Base-by-base conservation (phyloP, 129 eudicot genomes). In the Logfia minima region DNA sequence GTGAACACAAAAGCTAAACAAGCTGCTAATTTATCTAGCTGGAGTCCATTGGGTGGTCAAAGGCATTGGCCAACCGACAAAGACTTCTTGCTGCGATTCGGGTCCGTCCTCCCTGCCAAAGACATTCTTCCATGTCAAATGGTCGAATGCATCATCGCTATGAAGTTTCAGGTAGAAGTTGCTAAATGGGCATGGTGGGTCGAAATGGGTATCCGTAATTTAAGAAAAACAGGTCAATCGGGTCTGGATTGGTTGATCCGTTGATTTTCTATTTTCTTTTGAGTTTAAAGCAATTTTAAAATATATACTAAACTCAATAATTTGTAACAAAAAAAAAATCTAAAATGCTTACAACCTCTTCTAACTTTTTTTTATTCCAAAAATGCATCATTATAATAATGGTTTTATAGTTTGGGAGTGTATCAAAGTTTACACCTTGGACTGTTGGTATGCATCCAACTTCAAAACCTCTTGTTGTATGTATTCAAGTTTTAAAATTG, bases 31-130 rank as follows among this genome's bases (percentile, higher is more conserved):
- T 65, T 94, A 22, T 94, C 98, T 3, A 94, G 98, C 58, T 91
- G 91, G 96, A 83, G 86, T 55, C 88, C 97, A 5, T 83, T 91
- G 41, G 86, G 90, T 14, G 98, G 97, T 63, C 97, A 94, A 73
- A 83, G 98, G 39, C 98, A 94, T 63, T 94, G 97, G 97, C 98
- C 98, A 4, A 89, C 92, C 0, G 96, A 94, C 64, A 87, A 83
- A 67, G 98, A 94, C 71, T 94, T 94, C 80, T 67, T 91, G 74
- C 81, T 91, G 23, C 86, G 96, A 1, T 94, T 94, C 48, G 98
- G 98, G 19, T 91, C 98, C 0, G 73, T 94, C 79, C 93, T 94
- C 17, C 97, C 98, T 0, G 96, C 98, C 48, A 88, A 87, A 62
- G 92, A 89, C 68, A 91, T 94, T 72, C 87, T 94, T 67, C 97